These are phyloP conservation scores for Podila verticillata DNA, from an alignment of 192 early-diverging fungal genomes.

Conservation along the genomic window DNA sequence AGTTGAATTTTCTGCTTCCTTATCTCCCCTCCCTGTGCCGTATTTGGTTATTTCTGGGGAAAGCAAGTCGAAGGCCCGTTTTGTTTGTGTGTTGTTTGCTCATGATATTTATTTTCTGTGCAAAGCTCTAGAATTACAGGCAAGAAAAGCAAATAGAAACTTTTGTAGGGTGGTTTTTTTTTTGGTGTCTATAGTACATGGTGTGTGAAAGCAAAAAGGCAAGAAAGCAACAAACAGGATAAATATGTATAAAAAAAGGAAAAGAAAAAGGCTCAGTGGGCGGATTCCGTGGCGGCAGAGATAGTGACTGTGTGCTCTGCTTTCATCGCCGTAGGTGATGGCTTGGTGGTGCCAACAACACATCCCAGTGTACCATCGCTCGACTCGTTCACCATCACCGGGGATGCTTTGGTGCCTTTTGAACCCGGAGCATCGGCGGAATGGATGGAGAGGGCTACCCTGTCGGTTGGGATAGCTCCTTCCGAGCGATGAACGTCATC, in stretches of 20 bases:
- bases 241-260: background rate
- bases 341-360: constrained; percentile 7
- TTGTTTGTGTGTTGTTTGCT: no score
- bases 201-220: background rate
- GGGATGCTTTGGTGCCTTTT: background rate
- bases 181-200: background rate
- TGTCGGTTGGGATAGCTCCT: background rate
- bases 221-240: background rate
- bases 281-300: background rate
- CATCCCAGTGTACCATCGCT: constrained; percentile 11
- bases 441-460: background rate
- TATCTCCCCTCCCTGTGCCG: no score
- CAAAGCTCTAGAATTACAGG: no score
- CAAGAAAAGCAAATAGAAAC: no score
- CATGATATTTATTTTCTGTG: no score
- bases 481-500: constrained; percentile 1
- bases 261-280: background rate
- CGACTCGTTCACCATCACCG: background rate
- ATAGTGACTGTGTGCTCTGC: background rate
- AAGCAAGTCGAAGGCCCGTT: no score
- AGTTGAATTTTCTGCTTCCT: no score
- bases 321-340: background rate
- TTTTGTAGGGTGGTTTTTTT: background rate
- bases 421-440: background rate
- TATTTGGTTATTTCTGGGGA: no score